Evolutionary conservation across 164 flowering plant genomes (phyloP).

Genomic region (Magnolia changhungtana): DNA sequence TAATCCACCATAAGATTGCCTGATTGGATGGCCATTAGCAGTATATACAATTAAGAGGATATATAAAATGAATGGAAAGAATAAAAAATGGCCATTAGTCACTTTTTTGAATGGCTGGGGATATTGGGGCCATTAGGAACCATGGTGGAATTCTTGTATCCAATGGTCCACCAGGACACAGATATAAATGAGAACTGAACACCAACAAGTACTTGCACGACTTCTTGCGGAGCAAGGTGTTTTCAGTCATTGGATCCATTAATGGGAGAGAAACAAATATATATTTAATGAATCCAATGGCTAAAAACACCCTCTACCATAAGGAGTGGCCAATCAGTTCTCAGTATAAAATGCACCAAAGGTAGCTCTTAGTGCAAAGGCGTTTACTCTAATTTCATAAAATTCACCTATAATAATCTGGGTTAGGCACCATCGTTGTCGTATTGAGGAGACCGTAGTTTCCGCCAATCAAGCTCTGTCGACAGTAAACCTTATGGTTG

Average conservation of each 20-base stretch:
- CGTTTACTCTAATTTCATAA: neutral
- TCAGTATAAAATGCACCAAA: neutral
- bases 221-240: too few relatives aligned
- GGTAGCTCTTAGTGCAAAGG: too few relatives aligned
- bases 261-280: neutral
- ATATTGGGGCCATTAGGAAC: too few relatives aligned
- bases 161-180: neutral
- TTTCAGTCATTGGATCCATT: too few relatives aligned
- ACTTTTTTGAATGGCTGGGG: neutral
- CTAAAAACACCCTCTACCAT: too few relatives aligned
- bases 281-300: neutral
- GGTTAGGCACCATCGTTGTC: slow-evolving; percentile 57
- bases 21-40: too few relatives aligned
- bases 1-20: too few relatives aligned
- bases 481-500: slow-evolving; percentile 55
- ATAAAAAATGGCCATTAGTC: neutral
- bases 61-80: neutral
- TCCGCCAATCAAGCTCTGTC: slow-evolving; percentile 72
- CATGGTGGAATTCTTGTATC: too few relatives aligned
- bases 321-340: too few relatives aligned
- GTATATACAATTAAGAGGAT: too few relatives aligned
- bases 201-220: too few relatives aligned
- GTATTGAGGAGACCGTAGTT: slow-evolving; percentile 73
- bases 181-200: neutral
- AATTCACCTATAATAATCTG: slow-evolving; percentile 63